A percentile compares a stretch with the other conserved stretches of the same genome.
Conservation (phyloP, 441 rosid genomes). For the Erysimum pusillum region DNA sequence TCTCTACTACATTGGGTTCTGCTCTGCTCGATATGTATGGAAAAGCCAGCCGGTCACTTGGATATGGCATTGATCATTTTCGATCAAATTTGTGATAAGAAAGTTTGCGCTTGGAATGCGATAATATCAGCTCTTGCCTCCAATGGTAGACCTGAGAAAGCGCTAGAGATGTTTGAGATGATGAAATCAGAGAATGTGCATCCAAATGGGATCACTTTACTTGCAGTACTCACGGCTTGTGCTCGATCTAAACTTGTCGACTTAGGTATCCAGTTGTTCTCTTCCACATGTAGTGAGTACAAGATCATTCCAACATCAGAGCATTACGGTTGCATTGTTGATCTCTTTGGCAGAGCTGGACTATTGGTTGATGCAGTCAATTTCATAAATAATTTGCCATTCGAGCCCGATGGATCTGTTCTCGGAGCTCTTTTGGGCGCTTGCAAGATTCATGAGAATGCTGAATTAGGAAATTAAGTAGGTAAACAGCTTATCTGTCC, state of each 20-base stretch:
- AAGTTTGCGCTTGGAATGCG: slow-evolving; percentile 74
- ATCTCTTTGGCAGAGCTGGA: slow-evolving; percentile 85
- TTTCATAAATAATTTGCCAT: slow-evolving; percentile 57
- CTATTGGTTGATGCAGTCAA: slow-evolving; percentile 61
- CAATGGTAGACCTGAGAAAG: slow-evolving; percentile 58
- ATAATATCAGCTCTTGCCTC: slow-evolving; percentile 63
- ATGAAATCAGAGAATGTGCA: slow-evolving; percentile 50
- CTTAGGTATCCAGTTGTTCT: slow-evolving; percentile 57
- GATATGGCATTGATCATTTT: slow-evolving; percentile 51
- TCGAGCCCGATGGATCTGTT: slow-evolving; percentile 68
- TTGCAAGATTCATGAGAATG: slow-evolving; percentile 70
- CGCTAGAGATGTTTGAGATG: slow-evolving; percentile 63
- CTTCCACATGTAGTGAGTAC: slow-evolving; percentile 50
- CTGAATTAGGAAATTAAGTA: slow-evolving; percentile 57
- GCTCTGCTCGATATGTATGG: slow-evolving; percentile 74
- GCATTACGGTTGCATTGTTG: slow-evolving; percentile 79
- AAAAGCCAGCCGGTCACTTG: slow-evolving; percentile 55
- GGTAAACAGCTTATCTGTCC: slow-evolving; percentile 60
- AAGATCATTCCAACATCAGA: slow-evolving; percentile 63
- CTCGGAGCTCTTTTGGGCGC: slow-evolving; percentile 75
- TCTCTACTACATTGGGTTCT: slow-evolving; percentile 53
- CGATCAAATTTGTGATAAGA: slow-evolving; percentile 42
- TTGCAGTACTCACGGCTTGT: slow-evolving; percentile 73
- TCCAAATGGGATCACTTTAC: slow-evolving; percentile 69
- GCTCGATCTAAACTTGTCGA: slow-evolving; percentile 62